Conservation (phyloP, 1,284 basidiomycete genomes). For the Mixia osmundae region DNA sequence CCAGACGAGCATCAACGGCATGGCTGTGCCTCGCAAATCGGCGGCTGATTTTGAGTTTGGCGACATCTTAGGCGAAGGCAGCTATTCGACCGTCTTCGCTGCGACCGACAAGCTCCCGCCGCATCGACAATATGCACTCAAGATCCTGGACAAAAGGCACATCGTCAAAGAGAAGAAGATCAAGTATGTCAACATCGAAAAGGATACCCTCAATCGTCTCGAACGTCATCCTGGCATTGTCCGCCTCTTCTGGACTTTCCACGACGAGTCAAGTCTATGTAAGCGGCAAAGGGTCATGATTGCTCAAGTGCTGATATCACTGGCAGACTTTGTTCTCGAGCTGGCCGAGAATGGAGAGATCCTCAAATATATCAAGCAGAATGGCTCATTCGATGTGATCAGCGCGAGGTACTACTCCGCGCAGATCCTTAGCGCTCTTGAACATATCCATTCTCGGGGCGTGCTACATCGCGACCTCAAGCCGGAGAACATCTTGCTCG, state of each 20-base stretch:
- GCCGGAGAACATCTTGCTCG: slow-evolving; percentile 77
- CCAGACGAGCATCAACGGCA: no score
- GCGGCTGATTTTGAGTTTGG: slow-evolving; percentile 45
- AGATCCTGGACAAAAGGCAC: slow-evolving; percentile 50
- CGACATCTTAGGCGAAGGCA: slow-evolving; percentile 42
- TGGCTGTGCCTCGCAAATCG: no score
- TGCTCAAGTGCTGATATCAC: neutral
- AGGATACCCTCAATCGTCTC: slow-evolving; percentile 32
- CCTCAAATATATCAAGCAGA: slow-evolving; percentile 41
- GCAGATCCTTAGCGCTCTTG: slow-evolving; percentile 63
- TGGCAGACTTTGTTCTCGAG: slow-evolving; percentile 67
- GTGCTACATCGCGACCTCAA: slow-evolving; percentile 82
- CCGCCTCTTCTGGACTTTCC: slow-evolving; percentile 17
- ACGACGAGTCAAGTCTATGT: slow-evolving; percentile 15
- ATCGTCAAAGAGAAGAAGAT: slow-evolving; percentile 38
- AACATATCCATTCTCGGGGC: slow-evolving; percentile 66
- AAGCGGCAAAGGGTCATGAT: no score
- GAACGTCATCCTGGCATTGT: slow-evolving; percentile 21
- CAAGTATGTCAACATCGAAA: slow-evolving; percentile 38
- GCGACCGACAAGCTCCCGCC: slow-evolving; percentile 32
- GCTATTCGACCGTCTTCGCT: slow-evolving; percentile 7
- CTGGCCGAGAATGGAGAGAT: slow-evolving; percentile 75
- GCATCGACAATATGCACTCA: slow-evolving; percentile 44
- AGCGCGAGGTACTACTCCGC: slow-evolving; percentile 65
- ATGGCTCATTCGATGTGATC: slow-evolving; percentile 49